Percentiles rank a stretch among this genome's conserved stretches.
phyloP scores from a whole-genome alignment of 1,284 basidiomycete genomes.

The Fistulinella cinereoalba region DNA sequence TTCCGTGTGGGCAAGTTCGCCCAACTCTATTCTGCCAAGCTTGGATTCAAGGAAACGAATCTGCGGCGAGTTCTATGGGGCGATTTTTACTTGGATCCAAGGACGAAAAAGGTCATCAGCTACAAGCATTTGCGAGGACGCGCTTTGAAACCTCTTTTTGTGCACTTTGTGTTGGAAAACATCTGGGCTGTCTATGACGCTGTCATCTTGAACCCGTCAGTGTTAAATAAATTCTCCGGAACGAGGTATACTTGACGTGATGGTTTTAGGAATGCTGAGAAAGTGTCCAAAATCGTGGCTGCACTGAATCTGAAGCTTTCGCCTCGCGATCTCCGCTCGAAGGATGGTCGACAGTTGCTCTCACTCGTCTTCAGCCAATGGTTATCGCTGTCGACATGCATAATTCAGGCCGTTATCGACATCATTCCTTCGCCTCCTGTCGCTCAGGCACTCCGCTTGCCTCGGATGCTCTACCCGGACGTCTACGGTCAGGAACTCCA shows the following conservation, averaged over 20 bases:
- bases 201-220: slow-evolving; percentile 82
- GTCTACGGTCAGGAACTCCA: slow-evolving; percentile 51
- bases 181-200: slow-evolving; percentile 97
- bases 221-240: slow-evolving; percentile 21
- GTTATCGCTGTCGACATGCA: slow-evolving; percentile 91
- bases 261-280: slow-evolving; percentile 77
- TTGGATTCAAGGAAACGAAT: slow-evolving; percentile 89
- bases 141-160: slow-evolving; percentile 93
- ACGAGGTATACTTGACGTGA: slow-evolving; percentile 49
- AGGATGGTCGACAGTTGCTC: slow-evolving; percentile 84
- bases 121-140: slow-evolving; percentile 88
- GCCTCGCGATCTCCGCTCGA: slow-evolving; percentile 89
- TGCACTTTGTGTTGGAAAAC: slow-evolving; percentile 97
- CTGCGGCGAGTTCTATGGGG: slow-evolving; percentile 93
- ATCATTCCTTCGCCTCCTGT: slow-evolving; percentile 83
- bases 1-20: slow-evolving; percentile 95
- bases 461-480: slow-evolving; percentile 92
- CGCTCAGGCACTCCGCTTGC: slow-evolving; percentile 84
- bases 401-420: slow-evolving; percentile 92
- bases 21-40: slow-evolving; percentile 86
- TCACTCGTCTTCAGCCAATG: slow-evolving; percentile 92
- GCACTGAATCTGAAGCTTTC: slow-evolving; percentile 83
- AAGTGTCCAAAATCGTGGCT: slow-evolving; percentile 85
- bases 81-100: slow-evolving; percentile 96
- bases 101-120: slow-evolving; percentile 91